Evolutionary conservation across 192 early-diverging fungal species (phyloP).

Genomic region (Backusella tarrabulga): DNA sequence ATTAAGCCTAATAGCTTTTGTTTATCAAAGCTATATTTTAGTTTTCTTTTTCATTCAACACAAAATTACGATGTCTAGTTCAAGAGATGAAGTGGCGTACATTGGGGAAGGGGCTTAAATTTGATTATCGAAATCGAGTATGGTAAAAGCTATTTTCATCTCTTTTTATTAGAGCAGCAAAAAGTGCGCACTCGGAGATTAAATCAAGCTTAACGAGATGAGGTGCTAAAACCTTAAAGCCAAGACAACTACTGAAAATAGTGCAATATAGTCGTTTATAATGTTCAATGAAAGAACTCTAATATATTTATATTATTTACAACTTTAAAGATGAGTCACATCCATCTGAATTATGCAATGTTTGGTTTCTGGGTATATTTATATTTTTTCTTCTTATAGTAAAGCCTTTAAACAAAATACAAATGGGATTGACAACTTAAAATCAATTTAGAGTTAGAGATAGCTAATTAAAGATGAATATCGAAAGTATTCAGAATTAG

Average conservation of each 20-base stretch:
- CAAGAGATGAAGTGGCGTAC: background rate
- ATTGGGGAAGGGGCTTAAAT: no score
- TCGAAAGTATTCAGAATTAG: no score
- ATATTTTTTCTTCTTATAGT: no score
- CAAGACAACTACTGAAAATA: background rate
- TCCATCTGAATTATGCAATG: background rate
- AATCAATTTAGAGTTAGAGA: no score
- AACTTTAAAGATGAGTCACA: background rate
- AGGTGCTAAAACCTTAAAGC: background rate
- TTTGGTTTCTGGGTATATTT: no score
- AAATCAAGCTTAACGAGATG: background rate
- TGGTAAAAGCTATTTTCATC: no score
- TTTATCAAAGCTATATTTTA: background rate
- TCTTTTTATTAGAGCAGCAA: no score
- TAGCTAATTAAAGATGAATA: no score
- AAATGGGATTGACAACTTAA: no score
- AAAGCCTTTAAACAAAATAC: no score
- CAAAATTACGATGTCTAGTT: background rate
- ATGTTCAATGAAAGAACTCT: background rate
- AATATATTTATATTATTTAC: background rate
- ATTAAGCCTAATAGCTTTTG: background rate
- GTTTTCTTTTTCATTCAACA: background rate
- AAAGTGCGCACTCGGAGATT: no score
- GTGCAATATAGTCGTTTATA: background rate
- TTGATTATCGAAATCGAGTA: no score